These are phyloP conservation scores for Metrosideros polymorpha DNA, from an alignment of 441 rosid genomes.

Conservation along the genomic window DNA sequence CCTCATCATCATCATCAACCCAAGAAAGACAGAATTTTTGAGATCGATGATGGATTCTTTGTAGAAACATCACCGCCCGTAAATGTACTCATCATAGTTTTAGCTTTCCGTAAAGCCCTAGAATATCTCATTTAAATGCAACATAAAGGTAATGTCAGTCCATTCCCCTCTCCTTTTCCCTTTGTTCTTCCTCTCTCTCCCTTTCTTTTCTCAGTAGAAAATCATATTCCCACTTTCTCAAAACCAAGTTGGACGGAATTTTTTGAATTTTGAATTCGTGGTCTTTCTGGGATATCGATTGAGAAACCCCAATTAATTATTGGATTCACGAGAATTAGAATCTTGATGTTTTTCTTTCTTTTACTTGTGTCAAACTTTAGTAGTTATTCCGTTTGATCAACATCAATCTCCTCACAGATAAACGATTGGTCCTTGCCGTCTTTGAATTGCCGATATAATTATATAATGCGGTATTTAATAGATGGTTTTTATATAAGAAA, in stretches of 20 bases:
- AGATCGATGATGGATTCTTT: slow-evolving; percentile 17
- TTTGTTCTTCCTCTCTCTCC: not conserved
- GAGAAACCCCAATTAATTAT: slow-evolving; percentile 7
- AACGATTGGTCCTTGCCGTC: not conserved
- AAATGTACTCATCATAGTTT: slow-evolving; percentile 25
- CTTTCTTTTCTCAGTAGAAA: not conserved
- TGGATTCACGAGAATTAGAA: slow-evolving; percentile 24
- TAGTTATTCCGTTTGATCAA: slow-evolving; percentile 5
- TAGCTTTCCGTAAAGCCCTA: slow-evolving; percentile 39
- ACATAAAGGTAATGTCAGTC: slow-evolving; percentile 5
- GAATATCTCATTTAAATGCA: slow-evolving; percentile 37
- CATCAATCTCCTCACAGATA: not conserved
- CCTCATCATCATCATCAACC: not conserved
- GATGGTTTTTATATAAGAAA: not conserved
- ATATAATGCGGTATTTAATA: not conserved
- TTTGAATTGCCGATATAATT: not conserved
- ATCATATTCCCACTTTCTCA: not conserved
- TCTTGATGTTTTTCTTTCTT: not conserved
- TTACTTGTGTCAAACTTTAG: not conserved
- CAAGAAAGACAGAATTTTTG: not conserved
- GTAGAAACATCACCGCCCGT: slow-evolving; percentile 29
- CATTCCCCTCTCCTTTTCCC: slow-evolving; percentile 1
- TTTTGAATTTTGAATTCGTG: not conserved
- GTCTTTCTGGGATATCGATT: not conserved
- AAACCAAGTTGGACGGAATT: slow-evolving; percentile 14